Evolutionary conservation across 2,329 filamentous ascomycete genomes (phyloP), one percentile per base, ranked within the genome.

Genomic region (Xylariales sp.): DNA sequence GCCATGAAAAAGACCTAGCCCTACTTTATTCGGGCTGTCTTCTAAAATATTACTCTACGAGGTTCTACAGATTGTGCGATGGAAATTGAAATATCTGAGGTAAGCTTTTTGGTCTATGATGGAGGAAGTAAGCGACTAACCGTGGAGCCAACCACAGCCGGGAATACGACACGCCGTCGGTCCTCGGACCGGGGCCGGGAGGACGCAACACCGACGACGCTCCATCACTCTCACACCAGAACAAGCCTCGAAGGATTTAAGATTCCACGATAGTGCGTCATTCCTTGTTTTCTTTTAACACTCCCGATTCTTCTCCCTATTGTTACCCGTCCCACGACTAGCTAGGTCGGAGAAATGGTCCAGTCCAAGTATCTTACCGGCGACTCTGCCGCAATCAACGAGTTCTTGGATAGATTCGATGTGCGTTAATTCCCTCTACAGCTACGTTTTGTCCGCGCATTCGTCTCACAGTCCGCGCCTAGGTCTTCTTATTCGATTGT

Each of bases 401-500:
- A 91, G 59, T 99, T 99, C 79, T 84, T 99, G 69, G 91, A 93
- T 81, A 89, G 89, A 78, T 99, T 97, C 78, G 96, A 99, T 84
- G 96, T 97, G 82, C 82, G 93, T 85, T 52, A 73, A 73, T 72
- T 77, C 81, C 76, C 65, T 62, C 57, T 50, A 57, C 53, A 39
- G 8, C 55, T 50, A 43, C 48, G 30, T 53, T 32, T 64, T 69
- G 39, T 58, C 32, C n/a, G 18, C 32, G 52, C 73, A 18, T 68
- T 8, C 66, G 62, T 55, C 14, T 67, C 65, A 62, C 68, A 23
- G 30, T 54, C 43, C 32, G 16, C 30, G 8, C 50, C 30, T 73
- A 97, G 93, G 90, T 93, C 43, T 98, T 99, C 78, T 85, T 99
- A 12, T 93, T 99, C 76, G 96, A 99, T 79, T 99, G 96, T 82